Percentiles rank a stretch among this genome's conserved stretches.
phyloP scores from a whole-genome alignment of 176 grass and related monocot species.

The Puccinellia tenuiflora region DNA sequence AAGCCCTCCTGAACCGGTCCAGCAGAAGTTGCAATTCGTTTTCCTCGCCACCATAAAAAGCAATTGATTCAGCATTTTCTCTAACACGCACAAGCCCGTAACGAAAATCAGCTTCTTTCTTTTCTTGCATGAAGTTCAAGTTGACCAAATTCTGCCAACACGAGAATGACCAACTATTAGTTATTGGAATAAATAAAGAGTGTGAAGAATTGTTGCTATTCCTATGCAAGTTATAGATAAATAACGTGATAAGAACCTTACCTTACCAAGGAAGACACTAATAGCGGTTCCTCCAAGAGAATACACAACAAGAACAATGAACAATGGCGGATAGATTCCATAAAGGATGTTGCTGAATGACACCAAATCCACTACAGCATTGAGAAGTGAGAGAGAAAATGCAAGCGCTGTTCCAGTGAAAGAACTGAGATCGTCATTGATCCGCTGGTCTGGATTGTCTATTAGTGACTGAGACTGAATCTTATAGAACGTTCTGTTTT shows the following conservation, averaged over 20 bases:
- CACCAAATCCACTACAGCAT: constrained; percentile 86
- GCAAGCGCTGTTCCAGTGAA: constrained; percentile 90
- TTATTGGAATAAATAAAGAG: constrained; percentile 15
- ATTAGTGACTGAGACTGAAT: constrained; percentile 95
- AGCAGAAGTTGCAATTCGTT: constrained; percentile 92
- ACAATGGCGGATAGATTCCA: constrained; percentile 95
- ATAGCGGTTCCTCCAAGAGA: constrained; percentile 89
- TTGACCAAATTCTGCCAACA: constrained; percentile 75
- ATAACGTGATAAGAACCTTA: constrained; percentile 28
- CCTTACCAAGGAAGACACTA: constrained; percentile 93
- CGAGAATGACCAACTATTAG: constrained; percentile 15
- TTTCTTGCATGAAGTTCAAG: constrained; percentile 99
- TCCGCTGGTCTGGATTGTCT: constrained; percentile 95
- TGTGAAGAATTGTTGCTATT: background rate
- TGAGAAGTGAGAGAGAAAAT: constrained; percentile 87
- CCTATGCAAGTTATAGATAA: background rate
- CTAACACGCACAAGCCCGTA: constrained; percentile 92
- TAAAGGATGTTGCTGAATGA: constrained; percentile 98
- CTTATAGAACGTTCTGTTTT: constrained; percentile 82
- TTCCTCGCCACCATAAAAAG: constrained; percentile 93
- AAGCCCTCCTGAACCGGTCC: constrained; percentile 84
- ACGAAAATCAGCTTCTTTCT: constrained; percentile 99
- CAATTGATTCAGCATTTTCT: constrained; percentile 99
- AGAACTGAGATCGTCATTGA: constrained; percentile 88
- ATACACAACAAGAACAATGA: constrained; percentile 90